Base-by-base conservation (phyloP, 2,329 filamentous ascomycete genomes). In the Plenodomus lindquistii region DNA sequence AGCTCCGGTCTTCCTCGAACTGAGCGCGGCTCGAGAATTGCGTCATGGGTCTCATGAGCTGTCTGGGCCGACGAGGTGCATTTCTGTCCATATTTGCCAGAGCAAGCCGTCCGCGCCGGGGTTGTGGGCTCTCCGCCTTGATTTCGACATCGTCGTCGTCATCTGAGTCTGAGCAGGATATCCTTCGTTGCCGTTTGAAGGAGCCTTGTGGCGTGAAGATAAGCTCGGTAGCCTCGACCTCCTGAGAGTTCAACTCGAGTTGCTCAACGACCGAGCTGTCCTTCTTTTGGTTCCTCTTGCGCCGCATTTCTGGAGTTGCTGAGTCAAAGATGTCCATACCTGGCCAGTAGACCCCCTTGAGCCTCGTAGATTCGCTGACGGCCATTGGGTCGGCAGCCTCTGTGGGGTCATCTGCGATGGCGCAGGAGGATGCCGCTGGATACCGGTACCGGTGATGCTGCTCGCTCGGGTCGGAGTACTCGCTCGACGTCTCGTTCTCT, bases 311-410 rank as follows among this genome's bases (percentile, higher is more conserved):
- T 15, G 85, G 81, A 4, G 86, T 88, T 4, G 89, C 89, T 44
- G 89, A 85, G 69, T 93, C 89, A 66, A 92, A 91, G n/a, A 90
- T 79, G 44, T 83, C 82, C 88, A 92, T 92, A 16, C 89, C 89
- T 2, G 86, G 85, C 79, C 85, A 91, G 39, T 84, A 76, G n/a
- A 86, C 76, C 2, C 88, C 88, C 69, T 92, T 92, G 44, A 91
- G 78, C 62, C 77, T 82, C 49, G 70, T 76, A 41, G 63, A 66
- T 46, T 75, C 73, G 36, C 67, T 73, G 20, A 65, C 64, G 39
- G 60, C 60, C 44, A 60, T 63, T 18, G 63, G 59, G 19, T 66
- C 63, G 19, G 51, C 44, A 20, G 47, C 27, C 10, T 66, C 65
- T 21, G 41, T 47, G 22, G 59, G 54, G 9, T 69, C 67, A 35